Percentiles rank a stretch among this genome's conserved stretches.
phyloP scores from a whole-genome alignment of 2,329 filamentous ascomycete genomes.

The Fusarium sp. region DNA sequence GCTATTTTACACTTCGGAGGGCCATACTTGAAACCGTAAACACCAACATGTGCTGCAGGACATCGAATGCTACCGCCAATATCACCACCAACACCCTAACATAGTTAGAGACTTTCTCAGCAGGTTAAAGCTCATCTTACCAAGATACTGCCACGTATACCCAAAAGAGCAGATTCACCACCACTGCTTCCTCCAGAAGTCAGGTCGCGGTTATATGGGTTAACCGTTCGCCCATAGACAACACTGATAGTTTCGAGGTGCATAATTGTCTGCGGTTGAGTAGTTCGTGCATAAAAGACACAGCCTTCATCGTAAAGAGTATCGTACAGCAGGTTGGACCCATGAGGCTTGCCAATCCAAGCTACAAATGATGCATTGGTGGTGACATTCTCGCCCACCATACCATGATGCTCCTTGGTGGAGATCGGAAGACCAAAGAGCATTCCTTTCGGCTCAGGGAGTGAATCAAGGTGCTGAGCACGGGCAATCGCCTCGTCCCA shows the following conservation, averaged over 20 bases:
- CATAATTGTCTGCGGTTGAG: slow-evolving; percentile 70
- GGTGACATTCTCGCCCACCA: slow-evolving; percentile 47
- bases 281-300: slow-evolving; percentile 71
- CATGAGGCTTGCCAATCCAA: slow-evolving; percentile 48
- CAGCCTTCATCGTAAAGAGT: slow-evolving; percentile 46
- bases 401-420: slow-evolving; percentile 51
- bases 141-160: slow-evolving; percentile 54
- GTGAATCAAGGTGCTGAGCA: slow-evolving; percentile 48
- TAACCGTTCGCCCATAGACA: slow-evolving; percentile 70
- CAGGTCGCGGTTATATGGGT: slow-evolving; percentile 70
- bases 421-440: slow-evolving; percentile 52
- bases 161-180: slow-evolving; percentile 60
- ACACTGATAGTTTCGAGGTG: slow-evolving; percentile 72
- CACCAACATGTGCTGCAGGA: slow-evolving; percentile 51
- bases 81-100: slow-evolving; percentile 54
- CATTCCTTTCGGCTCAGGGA: slow-evolving; percentile 48
- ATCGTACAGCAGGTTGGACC: slow-evolving; percentile 48
- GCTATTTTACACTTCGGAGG: rapidly evolving
- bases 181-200: slow-evolving; percentile 74
- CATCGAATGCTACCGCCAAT: slow-evolving; percentile 56
- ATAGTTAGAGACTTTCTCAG: background rate
- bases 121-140: slow-evolving; percentile 21
- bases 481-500: slow-evolving; percentile 51
- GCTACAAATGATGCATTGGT: slow-evolving; percentile 46
- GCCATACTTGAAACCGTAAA: slow-evolving; percentile 50